These are phyloP conservation scores for Escovopsis sp. DNA, from an alignment of 2,329 filamentous ascomycete species.

Conservation along the genomic window DNA sequence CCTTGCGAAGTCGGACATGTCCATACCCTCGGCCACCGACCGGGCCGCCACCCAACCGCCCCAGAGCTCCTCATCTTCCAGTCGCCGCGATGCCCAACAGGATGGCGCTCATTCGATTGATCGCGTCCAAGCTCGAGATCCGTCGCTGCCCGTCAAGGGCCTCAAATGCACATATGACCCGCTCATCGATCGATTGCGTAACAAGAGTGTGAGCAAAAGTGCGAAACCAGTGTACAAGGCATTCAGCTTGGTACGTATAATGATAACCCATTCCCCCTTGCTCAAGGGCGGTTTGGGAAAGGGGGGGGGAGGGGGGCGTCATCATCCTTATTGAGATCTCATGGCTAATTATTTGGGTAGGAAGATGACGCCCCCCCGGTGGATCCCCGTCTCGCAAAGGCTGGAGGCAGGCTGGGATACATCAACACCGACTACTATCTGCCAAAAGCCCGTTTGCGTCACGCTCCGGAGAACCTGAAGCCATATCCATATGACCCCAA, in stretches of 20 bases:
- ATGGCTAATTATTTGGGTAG: slow-evolving; percentile 50
- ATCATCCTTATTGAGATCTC: slow-evolving; percentile 40
- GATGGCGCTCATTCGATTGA: slow-evolving; percentile 19
- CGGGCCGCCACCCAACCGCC: slow-evolving; percentile 13
- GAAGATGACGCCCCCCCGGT: slow-evolving; percentile 65
- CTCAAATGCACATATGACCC: slow-evolving; percentile 48
- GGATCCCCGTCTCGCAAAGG: slow-evolving; percentile 67
- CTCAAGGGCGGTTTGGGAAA: slow-evolving; percentile 26
- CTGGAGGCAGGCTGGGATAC: slow-evolving; percentile 47
- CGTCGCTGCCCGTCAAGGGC: slow-evolving; percentile 37
- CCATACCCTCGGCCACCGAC: slow-evolving; percentile 34
- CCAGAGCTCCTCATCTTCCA: slow-evolving; percentile 14
- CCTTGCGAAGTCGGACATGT: slow-evolving; percentile 38
- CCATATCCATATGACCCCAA: slow-evolving; percentile 70
- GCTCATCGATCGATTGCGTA: slow-evolving; percentile 34
- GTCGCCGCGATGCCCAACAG: slow-evolving; percentile 18
- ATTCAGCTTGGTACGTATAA: slow-evolving; percentile 52
- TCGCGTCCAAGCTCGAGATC: slow-evolving; percentile 43
- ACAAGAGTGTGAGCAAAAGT: slow-evolving; percentile 38
- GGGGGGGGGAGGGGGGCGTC: slow-evolving; percentile 7
- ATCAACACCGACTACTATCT: slow-evolving; percentile 57
- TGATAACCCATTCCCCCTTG: slow-evolving; percentile 22
- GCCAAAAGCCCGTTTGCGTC: slow-evolving; percentile 55
- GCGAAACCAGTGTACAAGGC: slow-evolving; percentile 47
- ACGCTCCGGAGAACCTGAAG: slow-evolving; percentile 64